Percentiles rank a stretch among this genome's conserved stretches.
Conservation (phyloP, 2,329 filamentous ascomycete genomes). For the Ceratocystis alfenasii region DNA sequence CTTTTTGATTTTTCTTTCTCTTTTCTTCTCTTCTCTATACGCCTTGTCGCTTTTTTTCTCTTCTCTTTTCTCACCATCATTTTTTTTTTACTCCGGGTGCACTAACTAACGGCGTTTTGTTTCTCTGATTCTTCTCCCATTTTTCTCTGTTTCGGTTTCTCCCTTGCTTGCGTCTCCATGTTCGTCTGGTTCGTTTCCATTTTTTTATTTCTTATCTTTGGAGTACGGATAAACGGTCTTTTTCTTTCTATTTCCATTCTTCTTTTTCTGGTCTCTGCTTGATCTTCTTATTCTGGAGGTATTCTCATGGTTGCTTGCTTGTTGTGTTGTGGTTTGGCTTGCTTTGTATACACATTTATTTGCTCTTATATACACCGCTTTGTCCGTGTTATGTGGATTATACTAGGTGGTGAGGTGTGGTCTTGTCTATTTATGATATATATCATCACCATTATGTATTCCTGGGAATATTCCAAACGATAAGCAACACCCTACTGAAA, state of each 20-base stretch:
- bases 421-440: background rate
- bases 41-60: background rate
- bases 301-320: too few relatives aligned
- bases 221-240: background rate
- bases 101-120: background rate
- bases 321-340: background rate
- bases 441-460: background rate
- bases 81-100: background rate
- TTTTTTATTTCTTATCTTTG: conserved; percentile 4
- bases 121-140: too few relatives aligned
- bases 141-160: too few relatives aligned
- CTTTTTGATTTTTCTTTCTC: background rate
- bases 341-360: background rate
- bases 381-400: too few relatives aligned
- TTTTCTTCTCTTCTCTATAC: too few relatives aligned
- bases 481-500: too few relatives aligned
- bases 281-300: background rate
- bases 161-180: too few relatives aligned
- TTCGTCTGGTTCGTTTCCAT: too few relatives aligned
- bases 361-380: background rate
- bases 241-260: background rate
- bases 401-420: too few relatives aligned
- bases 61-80: background rate
- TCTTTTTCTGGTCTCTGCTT: background rate
- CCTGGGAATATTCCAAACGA: too few relatives aligned